phyloP scores from a whole-genome alignment of 352 stramenopile genomes.

The Pythium scleroteichum region DNA sequence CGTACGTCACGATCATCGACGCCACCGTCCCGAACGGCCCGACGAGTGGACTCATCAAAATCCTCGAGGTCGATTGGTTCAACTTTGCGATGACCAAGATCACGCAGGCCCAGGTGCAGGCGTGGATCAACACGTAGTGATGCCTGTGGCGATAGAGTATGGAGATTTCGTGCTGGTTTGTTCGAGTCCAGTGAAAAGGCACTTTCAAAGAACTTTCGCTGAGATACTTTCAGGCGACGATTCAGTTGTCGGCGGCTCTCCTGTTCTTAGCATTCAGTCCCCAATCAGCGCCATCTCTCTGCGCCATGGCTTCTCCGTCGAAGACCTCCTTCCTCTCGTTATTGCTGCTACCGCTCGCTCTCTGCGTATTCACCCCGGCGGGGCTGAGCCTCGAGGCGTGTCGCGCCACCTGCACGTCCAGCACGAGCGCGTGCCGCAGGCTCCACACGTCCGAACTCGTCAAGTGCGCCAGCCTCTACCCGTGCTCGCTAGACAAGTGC shows the following conservation, averaged over 20 bases:
- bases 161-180: not conserved
- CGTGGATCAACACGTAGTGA: conserved; percentile 17
- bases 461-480: conserved; percentile 9
- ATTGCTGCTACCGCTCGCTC: not conserved
- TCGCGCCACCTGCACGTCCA: not conserved
- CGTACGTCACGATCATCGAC: conserved; percentile 71
- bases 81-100: conserved; percentile 40
- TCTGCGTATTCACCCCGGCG: not conserved
- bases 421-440: conserved; percentile 1
- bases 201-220: not conserved
- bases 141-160: not conserved
- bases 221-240: not conserved
- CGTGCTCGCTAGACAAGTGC: conserved; percentile 9
- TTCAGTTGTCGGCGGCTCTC: no score
- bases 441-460: not conserved
- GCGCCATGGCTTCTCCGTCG: no score
- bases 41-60: conserved; percentile 51
- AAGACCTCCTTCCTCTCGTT: not conserved
- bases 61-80: conserved; percentile 52
- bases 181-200: not conserved
- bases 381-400: not conserved
- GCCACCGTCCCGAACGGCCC: conserved; percentile 32
- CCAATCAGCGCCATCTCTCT: no score
- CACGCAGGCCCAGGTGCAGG: conserved; percentile 12
- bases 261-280: no score